Percentiles rank a stretch among this genome's conserved stretches.
Conservation (phyloP, 108 stramenopile genomes). For the Pseudonitzschia pungens region DNA sequence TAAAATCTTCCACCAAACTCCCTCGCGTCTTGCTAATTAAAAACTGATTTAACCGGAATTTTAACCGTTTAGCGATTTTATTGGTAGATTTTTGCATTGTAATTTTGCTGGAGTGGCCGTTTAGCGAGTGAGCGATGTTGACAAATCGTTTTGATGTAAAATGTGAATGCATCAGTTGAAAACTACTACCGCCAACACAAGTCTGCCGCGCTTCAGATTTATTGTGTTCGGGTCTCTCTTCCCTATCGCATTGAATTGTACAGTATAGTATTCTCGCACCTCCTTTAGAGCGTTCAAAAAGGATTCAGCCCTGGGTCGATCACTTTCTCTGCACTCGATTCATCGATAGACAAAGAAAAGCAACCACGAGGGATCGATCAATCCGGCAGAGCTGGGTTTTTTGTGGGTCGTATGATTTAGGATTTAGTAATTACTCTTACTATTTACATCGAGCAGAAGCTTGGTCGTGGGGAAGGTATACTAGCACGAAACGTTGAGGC, state of each 20-base stretch:
- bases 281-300: no score
- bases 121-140: conserved; percentile 12
- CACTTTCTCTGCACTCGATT: no score
- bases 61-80: conserved; percentile 1
- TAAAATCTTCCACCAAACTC: background rate
- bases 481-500: background rate
- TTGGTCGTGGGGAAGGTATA: no score
- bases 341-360: no score
- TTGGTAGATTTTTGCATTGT: background rate
- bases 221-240: background rate
- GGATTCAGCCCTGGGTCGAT: no score
- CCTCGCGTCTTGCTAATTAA: background rate
- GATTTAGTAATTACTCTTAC: no score
- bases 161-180: background rate
- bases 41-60: background rate
- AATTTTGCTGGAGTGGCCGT: background rate
- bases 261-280: no score
- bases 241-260: background rate
- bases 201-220: background rate
- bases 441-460: no score
- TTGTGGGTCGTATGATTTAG: no score
- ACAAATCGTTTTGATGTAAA: background rate
- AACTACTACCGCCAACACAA: background rate
- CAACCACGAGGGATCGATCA: no score
- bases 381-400: no score